Evolutionary conservation across 2,329 filamentous ascomycete species (phyloP).

Genomic region (Ophiostoma sp.): DNA sequence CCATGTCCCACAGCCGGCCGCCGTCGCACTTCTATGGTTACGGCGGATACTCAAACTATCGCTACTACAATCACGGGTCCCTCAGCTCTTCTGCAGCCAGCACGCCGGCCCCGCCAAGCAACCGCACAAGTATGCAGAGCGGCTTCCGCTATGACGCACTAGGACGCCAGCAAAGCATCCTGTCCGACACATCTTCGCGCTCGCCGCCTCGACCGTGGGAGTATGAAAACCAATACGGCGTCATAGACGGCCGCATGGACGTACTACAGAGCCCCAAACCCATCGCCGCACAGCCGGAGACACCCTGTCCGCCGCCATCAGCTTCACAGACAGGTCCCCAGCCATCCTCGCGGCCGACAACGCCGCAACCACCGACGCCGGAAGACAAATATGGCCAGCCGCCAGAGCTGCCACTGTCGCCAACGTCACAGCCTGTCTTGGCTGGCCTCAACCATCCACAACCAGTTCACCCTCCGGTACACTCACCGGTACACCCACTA

Average conservation of each 20-base stretch:
- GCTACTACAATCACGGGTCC: background rate
- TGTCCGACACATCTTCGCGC: background rate
- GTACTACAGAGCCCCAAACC: background rate
- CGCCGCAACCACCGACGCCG: background rate
- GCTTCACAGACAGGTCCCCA: background rate
- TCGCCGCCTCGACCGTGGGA: background rate
- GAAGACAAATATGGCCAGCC: constrained; percentile 4
- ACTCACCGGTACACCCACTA: background rate
- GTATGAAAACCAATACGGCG: background rate
- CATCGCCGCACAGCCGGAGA: background rate
- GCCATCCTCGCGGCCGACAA: background rate
- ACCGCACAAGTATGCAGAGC: background rate
- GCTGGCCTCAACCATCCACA: background rate
- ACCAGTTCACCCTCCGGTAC: background rate
- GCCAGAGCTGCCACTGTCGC: background rate
- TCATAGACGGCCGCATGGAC: background rate
- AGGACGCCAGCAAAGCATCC: background rate
- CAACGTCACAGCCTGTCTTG: background rate
- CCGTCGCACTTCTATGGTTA: background rate
- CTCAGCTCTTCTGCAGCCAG: background rate
- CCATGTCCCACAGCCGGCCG: background rate
- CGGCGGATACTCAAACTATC: background rate
- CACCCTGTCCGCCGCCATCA: background rate
- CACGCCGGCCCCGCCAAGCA: background rate
- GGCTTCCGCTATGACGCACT: background rate